Conservation (phyloP, 352 stramenopile genomes). For the Peronospora farinosa region DNA sequence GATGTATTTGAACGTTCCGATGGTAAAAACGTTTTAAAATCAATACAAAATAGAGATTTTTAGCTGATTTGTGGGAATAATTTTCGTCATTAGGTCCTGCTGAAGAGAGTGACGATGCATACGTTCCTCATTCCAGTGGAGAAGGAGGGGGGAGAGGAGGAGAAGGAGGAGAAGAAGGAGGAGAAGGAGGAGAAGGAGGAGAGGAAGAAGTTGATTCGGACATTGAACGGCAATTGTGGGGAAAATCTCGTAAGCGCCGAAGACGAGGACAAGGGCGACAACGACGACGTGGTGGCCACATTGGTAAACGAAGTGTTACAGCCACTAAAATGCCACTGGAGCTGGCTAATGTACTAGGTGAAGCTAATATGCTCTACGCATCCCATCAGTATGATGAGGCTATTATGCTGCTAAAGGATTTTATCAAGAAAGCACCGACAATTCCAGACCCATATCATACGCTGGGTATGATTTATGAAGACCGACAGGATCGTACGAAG, state of each 20-base stretch:
- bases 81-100: slow-evolving; percentile 2
- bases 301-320: slow-evolving; percentile 51
- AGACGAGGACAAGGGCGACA: slow-evolving; percentile 27
- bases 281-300: slow-evolving; percentile 27
- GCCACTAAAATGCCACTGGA: slow-evolving; percentile 74
- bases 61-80: not conserved
- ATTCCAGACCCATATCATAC: slow-evolving; percentile 85
- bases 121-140: slow-evolving; percentile 55
- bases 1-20: slow-evolving; percentile 20
- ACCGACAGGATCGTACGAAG: slow-evolving; percentile 72
- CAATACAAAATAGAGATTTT: too few species aligned
- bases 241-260: slow-evolving; percentile 57
- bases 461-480: slow-evolving; percentile 84
- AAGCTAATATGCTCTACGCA: slow-evolving; percentile 84
- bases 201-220: slow-evolving; percentile 83
- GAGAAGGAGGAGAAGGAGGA: slow-evolving; percentile 40
- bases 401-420: slow-evolving; percentile 78
- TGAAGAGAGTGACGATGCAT: slow-evolving; percentile 48
- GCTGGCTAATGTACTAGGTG: slow-evolving; percentile 68
- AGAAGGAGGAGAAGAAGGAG: slow-evolving; percentile 46
- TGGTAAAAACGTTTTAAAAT: not conserved
- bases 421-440: slow-evolving; percentile 85
- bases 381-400: slow-evolving; percentile 82
- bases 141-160: slow-evolving; percentile 41
- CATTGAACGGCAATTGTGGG: slow-evolving; percentile 79